Conservation (phyloP, 306 rosid genomes). For the Crataegus laevigata region DNA sequence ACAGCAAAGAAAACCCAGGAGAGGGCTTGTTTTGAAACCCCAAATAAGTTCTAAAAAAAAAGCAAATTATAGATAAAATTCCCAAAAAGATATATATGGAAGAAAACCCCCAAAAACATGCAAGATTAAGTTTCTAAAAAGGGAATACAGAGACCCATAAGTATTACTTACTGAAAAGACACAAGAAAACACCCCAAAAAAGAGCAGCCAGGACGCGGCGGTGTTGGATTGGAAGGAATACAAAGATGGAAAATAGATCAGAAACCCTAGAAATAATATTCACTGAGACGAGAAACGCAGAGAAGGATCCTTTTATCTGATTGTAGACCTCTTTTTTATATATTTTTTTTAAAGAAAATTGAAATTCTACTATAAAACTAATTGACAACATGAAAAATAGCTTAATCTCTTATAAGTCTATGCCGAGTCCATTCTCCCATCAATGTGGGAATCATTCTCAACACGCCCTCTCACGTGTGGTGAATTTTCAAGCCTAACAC, state of each 20-base stretch:
- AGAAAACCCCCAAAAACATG: background rate
- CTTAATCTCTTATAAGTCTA: accelerated
- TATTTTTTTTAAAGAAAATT: no score
- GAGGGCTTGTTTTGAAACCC: background rate
- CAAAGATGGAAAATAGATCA: conserved; percentile 2
- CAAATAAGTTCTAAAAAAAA: background rate
- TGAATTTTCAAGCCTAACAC: no score
- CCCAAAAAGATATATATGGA: background rate
- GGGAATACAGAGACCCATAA: background rate
- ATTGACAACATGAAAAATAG: accelerated
- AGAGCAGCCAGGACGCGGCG: background rate
- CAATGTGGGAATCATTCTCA: no score
- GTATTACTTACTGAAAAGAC: background rate
- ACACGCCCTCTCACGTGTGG: accelerated
- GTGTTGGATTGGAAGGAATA: background rate
- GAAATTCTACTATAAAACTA: no score
- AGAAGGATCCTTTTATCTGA: background rate
- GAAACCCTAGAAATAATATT: conserved; percentile 35
- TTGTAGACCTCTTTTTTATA: background rate
- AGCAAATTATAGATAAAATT: background rate
- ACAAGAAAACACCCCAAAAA: background rate
- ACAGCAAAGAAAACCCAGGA: background rate
- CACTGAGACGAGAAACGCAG: background rate
- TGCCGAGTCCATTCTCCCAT: accelerated
- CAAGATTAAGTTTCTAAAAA: background rate